Percentiles rank a stretch among this genome's conserved stretches.
These are phyloP conservation scores for Dactylellina parvicollis DNA, from an alignment of 2,329 filamentous ascomycete genomes.

Conservation along the genomic window DNA sequence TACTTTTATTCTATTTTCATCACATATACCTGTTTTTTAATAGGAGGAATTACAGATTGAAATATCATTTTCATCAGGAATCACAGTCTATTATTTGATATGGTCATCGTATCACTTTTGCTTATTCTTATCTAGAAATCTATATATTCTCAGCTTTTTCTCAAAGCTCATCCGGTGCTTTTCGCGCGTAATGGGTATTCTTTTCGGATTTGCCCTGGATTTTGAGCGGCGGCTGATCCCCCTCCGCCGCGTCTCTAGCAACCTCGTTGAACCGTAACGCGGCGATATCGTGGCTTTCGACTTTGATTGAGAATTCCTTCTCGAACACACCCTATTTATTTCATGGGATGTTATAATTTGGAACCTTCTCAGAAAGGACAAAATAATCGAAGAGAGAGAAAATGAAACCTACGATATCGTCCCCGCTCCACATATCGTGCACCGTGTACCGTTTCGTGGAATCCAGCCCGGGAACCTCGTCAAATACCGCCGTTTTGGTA, in stretches of 20 bases:
- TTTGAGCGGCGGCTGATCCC: too few species aligned
- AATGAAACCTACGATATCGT: slow-evolving; percentile 37
- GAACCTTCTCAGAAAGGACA: background rate
- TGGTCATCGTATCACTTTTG: too few species aligned
- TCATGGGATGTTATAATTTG: background rate
- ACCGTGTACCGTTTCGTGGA: slow-evolving; percentile 60
- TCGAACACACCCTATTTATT: slow-evolving; percentile 28
- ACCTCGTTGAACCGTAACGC: slow-evolving; percentile 40
- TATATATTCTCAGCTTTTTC: too few species aligned
- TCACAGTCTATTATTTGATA: too few species aligned
- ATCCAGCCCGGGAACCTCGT: slow-evolving; percentile 63
- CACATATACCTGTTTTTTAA: background rate
- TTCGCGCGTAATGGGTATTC: slow-evolving; percentile 10
- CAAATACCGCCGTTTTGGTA: slow-evolving; percentile 62
- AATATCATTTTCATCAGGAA: background rate
- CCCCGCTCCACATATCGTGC: slow-evolving; percentile 64
- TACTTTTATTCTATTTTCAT: background rate
- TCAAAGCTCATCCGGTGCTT: slow-evolving; percentile 23
- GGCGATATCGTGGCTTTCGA: slow-evolving; percentile 46
- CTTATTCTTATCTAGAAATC: too few species aligned
- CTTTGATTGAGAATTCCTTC: slow-evolving; percentile 30
- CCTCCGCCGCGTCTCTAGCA: too few species aligned
- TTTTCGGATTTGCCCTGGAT: slow-evolving; percentile 11
- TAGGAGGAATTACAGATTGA: too few species aligned
- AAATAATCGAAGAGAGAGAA: background rate